These are phyloP conservation scores for Lyophyllum decastes DNA, from an alignment of 768 basidiomycete species.

Conservation along the genomic window DNA sequence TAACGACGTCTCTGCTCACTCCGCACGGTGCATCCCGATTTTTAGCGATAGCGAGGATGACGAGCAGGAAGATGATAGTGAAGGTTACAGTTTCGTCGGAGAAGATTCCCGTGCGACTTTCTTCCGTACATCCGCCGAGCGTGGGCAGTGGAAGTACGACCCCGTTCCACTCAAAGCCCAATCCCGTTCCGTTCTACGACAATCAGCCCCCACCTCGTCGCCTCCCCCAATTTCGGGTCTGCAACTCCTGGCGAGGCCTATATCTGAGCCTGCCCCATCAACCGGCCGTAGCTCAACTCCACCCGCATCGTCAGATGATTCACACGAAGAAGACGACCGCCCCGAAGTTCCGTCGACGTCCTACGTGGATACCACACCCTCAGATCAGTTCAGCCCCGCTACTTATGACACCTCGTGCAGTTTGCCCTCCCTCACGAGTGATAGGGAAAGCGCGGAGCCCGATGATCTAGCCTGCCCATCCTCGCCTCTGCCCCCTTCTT, in stretches of 20 bases:
- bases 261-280: slow-evolving; percentile 34
- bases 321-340: slow-evolving; percentile 9
- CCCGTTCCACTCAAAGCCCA: slow-evolving; percentile 36
- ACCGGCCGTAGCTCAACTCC: slow-evolving; percentile 4
- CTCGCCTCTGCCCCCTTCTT: slow-evolving; percentile 39
- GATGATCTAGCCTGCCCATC: slow-evolving; percentile 21
- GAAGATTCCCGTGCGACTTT: slow-evolving; percentile 45
- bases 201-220: slow-evolving; percentile 35
- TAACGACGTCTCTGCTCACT: slow-evolving; percentile 25
- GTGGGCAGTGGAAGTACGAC: slow-evolving; percentile 59
- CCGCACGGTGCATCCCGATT: slow-evolving; percentile 24
- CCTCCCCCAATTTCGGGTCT: slow-evolving; percentile 29
- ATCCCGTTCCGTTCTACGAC: slow-evolving; percentile 26
- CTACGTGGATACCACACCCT: slow-evolving; percentile 3
- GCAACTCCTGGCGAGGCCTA: slow-evolving; percentile 27
- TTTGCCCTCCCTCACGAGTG: slow-evolving; percentile 31
- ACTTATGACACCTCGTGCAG: slow-evolving; percentile 6
- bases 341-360: slow-evolving; percentile 20
- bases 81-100: slow-evolving; percentile 27
- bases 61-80: slow-evolving; percentile 26
- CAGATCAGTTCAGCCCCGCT: slow-evolving; percentile 9
- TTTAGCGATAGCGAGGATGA: slow-evolving; percentile 38
- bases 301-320: not conserved
- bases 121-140: slow-evolving; percentile 58
- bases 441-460: slow-evolving; percentile 31